Evolutionary conservation across 108 stramenopile genomes (phyloP), one percentile per base, ranked within the genome.

Genomic region (Pseudonitzschia multiseries): DNA sequence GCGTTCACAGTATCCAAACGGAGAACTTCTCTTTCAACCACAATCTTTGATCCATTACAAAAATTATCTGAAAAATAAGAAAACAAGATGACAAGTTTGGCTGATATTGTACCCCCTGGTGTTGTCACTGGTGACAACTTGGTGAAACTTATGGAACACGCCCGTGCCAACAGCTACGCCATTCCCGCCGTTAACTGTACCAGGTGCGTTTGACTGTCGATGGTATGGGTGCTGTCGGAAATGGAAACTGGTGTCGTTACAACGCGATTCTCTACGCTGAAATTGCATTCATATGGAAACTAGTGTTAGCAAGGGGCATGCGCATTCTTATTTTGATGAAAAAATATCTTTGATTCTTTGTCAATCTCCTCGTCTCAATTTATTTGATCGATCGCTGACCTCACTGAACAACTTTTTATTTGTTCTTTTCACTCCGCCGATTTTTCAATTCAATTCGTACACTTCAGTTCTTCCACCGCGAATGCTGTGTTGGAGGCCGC

Each of bases 161-260:
- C 97, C 48, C 89, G 93, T 72, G 87, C 85, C 66, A 87, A 94
- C 69, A 84, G 86, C 26, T 97, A 96, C 65, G 95, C 95, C 50
- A 96, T 96, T 79, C 95, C 92, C 33, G 97, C 97, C 36, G 94
- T 98, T 36, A 98, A 98, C 93, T 96, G 94, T 81, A 96, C 94
- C 59, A 92, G 91, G 94, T 95, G 70, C 65, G 92, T 85, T 33
- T 33, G 0, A 40, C 59, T 18, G 28, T 61, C 24, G 59, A 9
- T 21, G 52, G 18, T 21, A 20, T 48, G 14, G 46, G 4, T 48
- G 13, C 12, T 48, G 18, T 48, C 46, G n/a, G n/a, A 18, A 48
- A 18, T 48, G 46, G 12, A 48, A n/a, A n/a, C n/a, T n/a, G n/a
- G n/a, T n/a, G n/a, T n/a, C n/a, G n/a, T n/a, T n/a, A n/a, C n/a